phyloP scores from a whole-genome alignment of 2,329 filamentous ascomycete species.

The Cladophialophora bantiana region DNA sequence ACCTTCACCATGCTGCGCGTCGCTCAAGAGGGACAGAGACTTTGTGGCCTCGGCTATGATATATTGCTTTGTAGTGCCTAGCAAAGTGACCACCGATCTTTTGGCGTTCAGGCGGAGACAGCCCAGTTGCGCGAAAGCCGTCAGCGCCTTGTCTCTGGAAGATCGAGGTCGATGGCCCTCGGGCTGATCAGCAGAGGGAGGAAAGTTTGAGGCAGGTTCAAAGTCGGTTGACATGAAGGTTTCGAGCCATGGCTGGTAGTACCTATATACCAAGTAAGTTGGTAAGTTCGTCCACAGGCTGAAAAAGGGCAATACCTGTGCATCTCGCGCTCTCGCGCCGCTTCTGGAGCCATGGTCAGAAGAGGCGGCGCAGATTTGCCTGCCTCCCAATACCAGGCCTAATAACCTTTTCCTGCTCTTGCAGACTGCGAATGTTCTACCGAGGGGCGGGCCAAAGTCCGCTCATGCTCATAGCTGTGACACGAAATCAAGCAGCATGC shows the following conservation, averaged over 20 bases:
- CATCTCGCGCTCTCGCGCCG: slow-evolving; percentile 37
- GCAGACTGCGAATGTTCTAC: neutral
- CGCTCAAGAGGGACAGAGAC: slow-evolving; percentile 48
- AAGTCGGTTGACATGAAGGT: slow-evolving; percentile 40
- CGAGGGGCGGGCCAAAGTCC: neutral
- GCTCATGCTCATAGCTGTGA: slow-evolving; percentile 2
- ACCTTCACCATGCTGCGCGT: slow-evolving; percentile 40
- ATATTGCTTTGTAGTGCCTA: slow-evolving; percentile 57
- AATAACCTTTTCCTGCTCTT: neutral
- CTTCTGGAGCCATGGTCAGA: slow-evolving; percentile 33
- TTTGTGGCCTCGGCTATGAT: slow-evolving; percentile 61
- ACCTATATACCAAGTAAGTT: slow-evolving; percentile 12
- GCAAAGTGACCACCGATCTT: slow-evolving; percentile 59
- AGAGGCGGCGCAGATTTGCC: neutral
- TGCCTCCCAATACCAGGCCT: neutral
- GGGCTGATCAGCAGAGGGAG: slow-evolving; percentile 25
- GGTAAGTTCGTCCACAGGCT: neutral
- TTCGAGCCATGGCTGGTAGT: slow-evolving; percentile 39
- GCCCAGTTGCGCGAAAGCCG: slow-evolving; percentile 60
- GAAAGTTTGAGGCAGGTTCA: slow-evolving; percentile 21
- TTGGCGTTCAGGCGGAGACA: slow-evolving; percentile 53
- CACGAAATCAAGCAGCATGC: neutral
- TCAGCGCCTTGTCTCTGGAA: slow-evolving; percentile 50
- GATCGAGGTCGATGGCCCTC: slow-evolving; percentile 40
- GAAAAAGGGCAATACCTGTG: slow-evolving; percentile 25